Evolutionary conservation across 352 stramenopile genomes (phyloP).

Genomic region (Globisporangium nodosum): DNA sequence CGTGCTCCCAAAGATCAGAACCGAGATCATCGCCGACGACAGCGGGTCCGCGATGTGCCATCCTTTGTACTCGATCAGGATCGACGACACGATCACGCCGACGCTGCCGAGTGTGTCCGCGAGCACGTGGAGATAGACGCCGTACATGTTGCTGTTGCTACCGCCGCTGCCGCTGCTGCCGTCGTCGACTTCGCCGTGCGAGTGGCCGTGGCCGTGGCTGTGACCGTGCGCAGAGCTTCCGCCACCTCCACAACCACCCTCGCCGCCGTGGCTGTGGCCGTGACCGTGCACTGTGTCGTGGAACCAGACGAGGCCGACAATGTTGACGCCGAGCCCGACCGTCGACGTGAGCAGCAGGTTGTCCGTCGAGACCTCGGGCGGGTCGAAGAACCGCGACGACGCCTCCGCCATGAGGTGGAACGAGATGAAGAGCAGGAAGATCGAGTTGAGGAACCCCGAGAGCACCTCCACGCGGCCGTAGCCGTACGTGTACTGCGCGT

Average conservation of each 20-base stretch:
- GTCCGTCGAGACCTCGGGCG: conserved; percentile 72
- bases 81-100: conserved; percentile 84
- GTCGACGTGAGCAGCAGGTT: conserved; percentile 84
- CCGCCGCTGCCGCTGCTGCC: background rate
- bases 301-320: conserved; percentile 88
- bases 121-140: conserved; percentile 87
- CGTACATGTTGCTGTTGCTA: conserved; percentile 87
- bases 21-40: conserved; percentile 76
- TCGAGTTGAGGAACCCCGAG: conserved; percentile 83
- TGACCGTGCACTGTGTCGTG: conserved; percentile 85
- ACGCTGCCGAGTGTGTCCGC: conserved; percentile 87
- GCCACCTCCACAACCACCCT: conserved; percentile 22
- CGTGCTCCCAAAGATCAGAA: conserved; percentile 83
- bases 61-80: conserved; percentile 79
- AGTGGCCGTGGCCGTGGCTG: conserved; percentile 39
- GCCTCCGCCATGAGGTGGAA: conserved; percentile 82
- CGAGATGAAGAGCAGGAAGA: conserved; percentile 80
- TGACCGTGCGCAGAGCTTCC: conserved; percentile 43
- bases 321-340: conserved; percentile 77
- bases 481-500: conserved; percentile 77
- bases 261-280: conserved; percentile 44
- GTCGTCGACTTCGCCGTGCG: background rate
- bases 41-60: conserved; percentile 82
- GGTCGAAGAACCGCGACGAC: conserved; percentile 62
- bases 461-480: conserved; percentile 85